A percentile compares a stretch with the other conserved stretches of the same genome.
phyloP scores from a whole-genome alignment of 768 basidiomycete genomes.

The Amanita jacksonii region DNA sequence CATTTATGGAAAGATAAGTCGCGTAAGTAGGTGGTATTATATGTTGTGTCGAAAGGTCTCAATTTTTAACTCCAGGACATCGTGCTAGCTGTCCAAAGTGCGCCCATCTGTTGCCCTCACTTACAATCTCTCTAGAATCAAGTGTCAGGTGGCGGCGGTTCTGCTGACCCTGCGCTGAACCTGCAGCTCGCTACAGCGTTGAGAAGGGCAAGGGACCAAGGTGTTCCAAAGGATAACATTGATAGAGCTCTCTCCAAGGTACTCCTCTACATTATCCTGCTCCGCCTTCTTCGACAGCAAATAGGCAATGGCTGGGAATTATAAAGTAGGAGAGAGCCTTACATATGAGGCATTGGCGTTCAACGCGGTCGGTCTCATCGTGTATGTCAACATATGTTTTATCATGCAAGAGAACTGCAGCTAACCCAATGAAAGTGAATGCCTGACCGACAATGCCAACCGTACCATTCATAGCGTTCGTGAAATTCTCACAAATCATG shows the following conservation, averaged over 20 bases:
- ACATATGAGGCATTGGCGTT: slow-evolving; percentile 54
- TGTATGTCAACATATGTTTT: slow-evolving; percentile 31
- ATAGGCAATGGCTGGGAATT: slow-evolving; percentile 41
- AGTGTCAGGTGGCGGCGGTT: slow-evolving; percentile 39
- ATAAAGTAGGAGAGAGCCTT: slow-evolving; percentile 35
- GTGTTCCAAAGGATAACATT: slow-evolving; percentile 63
- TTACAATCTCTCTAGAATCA: background rate
- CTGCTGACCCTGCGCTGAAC: slow-evolving; percentile 46
- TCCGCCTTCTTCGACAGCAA: background rate
- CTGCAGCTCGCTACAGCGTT: slow-evolving; percentile 40
- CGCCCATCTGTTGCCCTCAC: slow-evolving; percentile 11
- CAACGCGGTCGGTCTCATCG: slow-evolving; percentile 51
- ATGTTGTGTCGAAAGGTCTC: background rate
- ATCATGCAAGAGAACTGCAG: slow-evolving; percentile 13
- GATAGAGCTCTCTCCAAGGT: slow-evolving; percentile 53
- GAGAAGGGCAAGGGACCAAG: slow-evolving; percentile 44
- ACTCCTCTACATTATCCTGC: slow-evolving; percentile 3
- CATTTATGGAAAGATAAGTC: slow-evolving; percentile 44
- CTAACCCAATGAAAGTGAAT: slow-evolving; percentile 34
- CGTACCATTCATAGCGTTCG: slow-evolving; percentile 51
- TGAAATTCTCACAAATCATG: slow-evolving; percentile 37
- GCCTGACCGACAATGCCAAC: slow-evolving; percentile 54
- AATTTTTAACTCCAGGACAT: slow-evolving; percentile 39
- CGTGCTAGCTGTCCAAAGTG: slow-evolving; percentile 49
- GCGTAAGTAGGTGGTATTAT: slow-evolving; percentile 29